Evolutionary conservation across 2,329 filamentous ascomycete species (phyloP), one percentile per base, ranked within the genome.

Genomic region (Xylariomycetidae sp.): DNA sequence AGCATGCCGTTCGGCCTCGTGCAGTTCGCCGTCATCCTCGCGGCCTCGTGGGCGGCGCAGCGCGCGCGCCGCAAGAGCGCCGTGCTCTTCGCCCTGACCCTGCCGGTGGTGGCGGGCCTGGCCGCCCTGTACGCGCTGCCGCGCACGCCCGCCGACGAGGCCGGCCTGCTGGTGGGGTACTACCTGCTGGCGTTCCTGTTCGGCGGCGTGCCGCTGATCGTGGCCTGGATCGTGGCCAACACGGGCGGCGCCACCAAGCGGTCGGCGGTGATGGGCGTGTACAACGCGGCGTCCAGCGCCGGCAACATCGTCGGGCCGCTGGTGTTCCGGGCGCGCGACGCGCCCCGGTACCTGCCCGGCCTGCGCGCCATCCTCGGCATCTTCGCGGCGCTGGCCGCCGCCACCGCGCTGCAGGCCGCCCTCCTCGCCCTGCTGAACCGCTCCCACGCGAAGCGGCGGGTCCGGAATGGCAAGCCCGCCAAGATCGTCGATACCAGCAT

Each of bases 201-300:
- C 40, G 76, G 76, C 1, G 74, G 71, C 2, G 82, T 80, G 45
- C 79, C 79, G 0, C 60, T 85, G 8, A 72, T 82, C 17, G 73
- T 83, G 0, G 70, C 74, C 0, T 85, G 80, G 80, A 77, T 83
- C 37, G 68, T 83, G 5, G 76, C 72, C 6, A 85, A 85, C 52
- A 82, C 77, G 0, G 80, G 67, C 0, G 81, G 80, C 6, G 74
- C 70, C 12, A 82, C 79, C 3, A 83, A 85, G 57, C 80, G 79
- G 49, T 76, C 76, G 0, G 65, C 74, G 30, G 67, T 77, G 24
- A 77, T 82, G 67, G 74, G 72, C 0, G 57, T 81, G 1, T 83
- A 74, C 61, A 79, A 80, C 44, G 76, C 73, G 1, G 78, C 73
- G 0, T 67, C 69, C 2, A 71, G 76, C 0, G 67, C 71, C 0